Conservation (phyloP, 495 filamentous ascomycete species). For the Penicillium malachiteum region DNA sequence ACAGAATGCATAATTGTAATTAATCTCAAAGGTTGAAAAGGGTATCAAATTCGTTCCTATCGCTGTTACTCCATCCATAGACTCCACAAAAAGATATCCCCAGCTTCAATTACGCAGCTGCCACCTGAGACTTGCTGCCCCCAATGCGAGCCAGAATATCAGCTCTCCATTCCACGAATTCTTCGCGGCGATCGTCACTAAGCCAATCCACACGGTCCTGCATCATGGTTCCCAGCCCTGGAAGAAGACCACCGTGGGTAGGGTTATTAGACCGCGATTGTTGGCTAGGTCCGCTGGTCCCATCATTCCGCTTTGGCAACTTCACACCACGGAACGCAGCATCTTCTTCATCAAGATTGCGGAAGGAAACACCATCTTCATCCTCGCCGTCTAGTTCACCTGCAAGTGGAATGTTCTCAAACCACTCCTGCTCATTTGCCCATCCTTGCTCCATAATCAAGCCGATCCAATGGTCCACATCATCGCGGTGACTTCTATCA, state of each 20-base stretch:
- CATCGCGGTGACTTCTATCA: constrained; percentile 42
- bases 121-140: constrained; percentile 19
- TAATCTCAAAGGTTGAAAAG: constrained; percentile 15
- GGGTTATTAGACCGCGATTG: constrained; percentile 2
- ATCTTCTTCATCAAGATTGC: constrained; percentile 34
- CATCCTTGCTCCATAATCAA: constrained; percentile 57
- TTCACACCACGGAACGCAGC: constrained; percentile 19
- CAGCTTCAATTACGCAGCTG: constrained; percentile 12
- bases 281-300: background rate
- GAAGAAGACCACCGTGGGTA: constrained; percentile 43
- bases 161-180: constrained; percentile 73
- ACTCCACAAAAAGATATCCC: background rate
- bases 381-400: constrained; percentile 43
- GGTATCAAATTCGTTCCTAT: constrained; percentile 25
- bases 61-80: constrained; percentile 3
- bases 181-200: constrained; percentile 63
- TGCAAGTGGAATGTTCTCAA: constrained; percentile 49
- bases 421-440: constrained; percentile 68
- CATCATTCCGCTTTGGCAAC: constrained; percentile 25
- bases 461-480: constrained; percentile 60
- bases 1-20: background rate
- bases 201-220: constrained; percentile 81
- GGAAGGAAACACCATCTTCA: constrained; percentile 39
- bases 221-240: constrained; percentile 75
- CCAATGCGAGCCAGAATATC: constrained; percentile 52